Conservation (phyloP, 768 basidiomycete species). For the Podaxis sp. region DNA sequence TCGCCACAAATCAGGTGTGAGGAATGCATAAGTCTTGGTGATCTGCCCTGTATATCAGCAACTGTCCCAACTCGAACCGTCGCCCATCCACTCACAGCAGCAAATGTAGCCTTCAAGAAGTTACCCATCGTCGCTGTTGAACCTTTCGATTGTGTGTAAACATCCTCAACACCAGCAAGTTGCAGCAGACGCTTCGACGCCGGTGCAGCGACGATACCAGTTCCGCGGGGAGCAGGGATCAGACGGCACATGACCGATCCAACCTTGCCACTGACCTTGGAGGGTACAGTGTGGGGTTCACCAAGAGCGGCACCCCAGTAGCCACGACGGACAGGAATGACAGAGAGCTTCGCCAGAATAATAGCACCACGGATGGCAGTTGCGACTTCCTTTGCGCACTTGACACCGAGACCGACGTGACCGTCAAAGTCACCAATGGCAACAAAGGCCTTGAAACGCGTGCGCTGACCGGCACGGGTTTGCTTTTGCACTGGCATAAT, state of each 20-base stretch:
- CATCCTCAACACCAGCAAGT: conserved; percentile 96
- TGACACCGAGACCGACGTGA: conserved; percentile 98
- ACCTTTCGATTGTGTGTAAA: conserved; percentile 97
- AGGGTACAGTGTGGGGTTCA: conserved; percentile 98
- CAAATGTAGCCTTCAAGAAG: conserved; percentile 97
- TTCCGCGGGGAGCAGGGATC: conserved; percentile 97
- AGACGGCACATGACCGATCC: conserved; percentile 99
- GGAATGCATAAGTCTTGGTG: conserved; percentile 97
- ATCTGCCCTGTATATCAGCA: conserved; percentile 48
- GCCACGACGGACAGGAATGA: conserved; percentile 96
- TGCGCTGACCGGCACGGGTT: conserved; percentile 98
- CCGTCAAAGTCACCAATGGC: conserved; percentile 99
- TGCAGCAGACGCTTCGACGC: conserved; percentile 96
- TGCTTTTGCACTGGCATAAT: conserved; percentile 99
- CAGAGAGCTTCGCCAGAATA: conserved; percentile 96
- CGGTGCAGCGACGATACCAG: conserved; percentile 98
- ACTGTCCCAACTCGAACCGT: neutral
- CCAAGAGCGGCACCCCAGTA: conserved; percentile 99
- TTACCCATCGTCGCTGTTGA: conserved; percentile 99
- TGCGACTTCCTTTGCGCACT: conserved; percentile 99
- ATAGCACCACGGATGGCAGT: conserved; percentile 99
- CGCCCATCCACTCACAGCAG: conserved; percentile 57
- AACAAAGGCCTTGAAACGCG: conserved; percentile 99
- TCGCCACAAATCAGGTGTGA: conserved; percentile 97
- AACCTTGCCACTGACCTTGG: conserved; percentile 97